Conservation (phyloP, 2,329 filamentous ascomycete genomes). For the Ilyonectria destructans region DNA sequence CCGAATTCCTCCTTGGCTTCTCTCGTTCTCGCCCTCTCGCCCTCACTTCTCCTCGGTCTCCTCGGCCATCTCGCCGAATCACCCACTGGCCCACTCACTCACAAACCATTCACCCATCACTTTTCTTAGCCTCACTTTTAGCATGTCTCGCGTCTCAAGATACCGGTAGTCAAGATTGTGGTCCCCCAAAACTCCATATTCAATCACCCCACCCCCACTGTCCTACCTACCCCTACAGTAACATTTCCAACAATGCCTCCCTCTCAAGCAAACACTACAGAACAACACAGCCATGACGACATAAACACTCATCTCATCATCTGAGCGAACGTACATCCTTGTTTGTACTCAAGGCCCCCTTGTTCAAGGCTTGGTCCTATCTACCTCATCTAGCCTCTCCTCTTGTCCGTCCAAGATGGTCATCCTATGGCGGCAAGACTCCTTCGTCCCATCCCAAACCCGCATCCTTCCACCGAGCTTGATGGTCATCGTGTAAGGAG, state of each 20-base stretch:
- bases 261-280: not conserved
- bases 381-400: slow-evolving; percentile 24
- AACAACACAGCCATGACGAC: not conserved
- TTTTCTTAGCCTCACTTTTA: not conserved
- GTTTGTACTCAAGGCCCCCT: slow-evolving; percentile 23
- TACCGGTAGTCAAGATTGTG: not conserved
- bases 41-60: not conserved
- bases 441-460: not conserved
- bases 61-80: slow-evolving; percentile 33
- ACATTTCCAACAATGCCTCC: not conserved
- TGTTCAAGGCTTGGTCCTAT: slow-evolving; percentile 23
- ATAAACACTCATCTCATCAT: not conserved
- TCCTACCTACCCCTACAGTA: not conserved
- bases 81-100: not conserved
- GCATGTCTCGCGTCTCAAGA: not conserved
- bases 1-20: not conserved
- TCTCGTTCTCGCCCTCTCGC: slow-evolving; percentile 13
- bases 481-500: slow-evolving; percentile 19
- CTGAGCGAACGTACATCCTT: slow-evolving; percentile 26
- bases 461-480: slow-evolving; percentile 5
- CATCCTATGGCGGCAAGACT: slow-evolving; percentile 12
- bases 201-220: not conserved
- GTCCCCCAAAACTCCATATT: not conserved
- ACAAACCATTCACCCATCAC: not conserved
- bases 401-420: slow-evolving; percentile 2